Conservation (phyloP, 257 asterid species). For the Solanum appendiculatum region DNA sequence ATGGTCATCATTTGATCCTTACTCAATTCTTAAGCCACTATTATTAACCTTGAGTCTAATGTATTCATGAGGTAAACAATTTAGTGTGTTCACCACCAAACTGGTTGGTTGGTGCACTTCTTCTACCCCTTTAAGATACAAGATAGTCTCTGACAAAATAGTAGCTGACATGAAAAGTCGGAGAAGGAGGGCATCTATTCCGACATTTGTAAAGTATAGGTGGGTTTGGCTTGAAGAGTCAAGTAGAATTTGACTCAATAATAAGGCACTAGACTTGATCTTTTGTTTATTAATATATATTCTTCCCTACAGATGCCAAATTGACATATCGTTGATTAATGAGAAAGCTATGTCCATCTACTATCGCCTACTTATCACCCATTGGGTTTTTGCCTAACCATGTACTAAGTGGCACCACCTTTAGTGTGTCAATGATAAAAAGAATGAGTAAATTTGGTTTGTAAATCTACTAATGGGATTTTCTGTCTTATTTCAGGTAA, state of each 20-base stretch:
- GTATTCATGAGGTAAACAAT: background rate
- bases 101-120: background rate
- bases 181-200: background rate
- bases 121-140: background rate
- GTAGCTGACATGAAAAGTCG: background rate
- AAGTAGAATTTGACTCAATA: background rate
- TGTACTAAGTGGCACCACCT: background rate
- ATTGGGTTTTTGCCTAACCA: background rate
- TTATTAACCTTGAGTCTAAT: background rate
- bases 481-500: conserved; percentile 47
- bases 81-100: background rate
- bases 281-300: background rate
- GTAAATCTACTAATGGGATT: background rate
- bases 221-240: background rate
- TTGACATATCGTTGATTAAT: background rate
- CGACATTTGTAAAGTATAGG: background rate
- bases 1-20: background rate
- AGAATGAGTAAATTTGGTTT: background rate
- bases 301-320: background rate
- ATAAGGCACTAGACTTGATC: background rate
- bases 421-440: background rate
- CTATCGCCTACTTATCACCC: background rate
- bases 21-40: background rate
- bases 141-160: background rate
- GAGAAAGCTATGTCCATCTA: background rate